Conservation (phyloP, 148 eudicot species). For the Vaccinium darrowii region DNA sequence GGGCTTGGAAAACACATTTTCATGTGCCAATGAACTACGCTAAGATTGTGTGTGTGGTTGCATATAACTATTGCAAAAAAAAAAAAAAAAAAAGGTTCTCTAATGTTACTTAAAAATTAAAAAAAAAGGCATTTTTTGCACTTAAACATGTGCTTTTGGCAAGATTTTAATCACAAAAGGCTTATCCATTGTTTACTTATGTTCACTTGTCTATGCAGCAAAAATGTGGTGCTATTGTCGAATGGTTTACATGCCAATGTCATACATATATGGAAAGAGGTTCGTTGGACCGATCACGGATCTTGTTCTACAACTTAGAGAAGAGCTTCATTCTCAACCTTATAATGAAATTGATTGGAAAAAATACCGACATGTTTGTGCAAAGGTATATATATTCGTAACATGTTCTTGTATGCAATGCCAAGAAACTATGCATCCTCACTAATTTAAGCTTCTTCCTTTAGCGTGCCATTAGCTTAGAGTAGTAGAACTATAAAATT, state of each 20-base stretch:
- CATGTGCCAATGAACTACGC: neutral
- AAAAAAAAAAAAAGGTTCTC: neutral
- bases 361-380: neutral
- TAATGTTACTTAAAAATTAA: neutral
- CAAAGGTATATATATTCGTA: too few relatives aligned
- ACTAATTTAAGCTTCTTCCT: neutral
- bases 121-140: neutral
- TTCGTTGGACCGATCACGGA: too few relatives aligned
- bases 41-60: too few relatives aligned
- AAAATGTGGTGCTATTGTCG: constrained; percentile 38
- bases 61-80: neutral
- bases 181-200: neutral
- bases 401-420: too few relatives aligned
- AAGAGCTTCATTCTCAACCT: too few relatives aligned
- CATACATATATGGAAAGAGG: too few relatives aligned
- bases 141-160: neutral
- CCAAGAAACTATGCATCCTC: neutral
- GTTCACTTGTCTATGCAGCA: constrained; percentile 17
- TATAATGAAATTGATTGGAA: too few relatives aligned
- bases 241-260: constrained; percentile 40
- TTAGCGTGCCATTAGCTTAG: neutral
- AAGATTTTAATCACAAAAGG: neutral
- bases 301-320: too few relatives aligned
- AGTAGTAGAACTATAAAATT: neutral
- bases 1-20: neutral